Base-by-base conservation (phyloP, 192 early-diverging fungal genomes). In the Backusella macrospora region DNA sequence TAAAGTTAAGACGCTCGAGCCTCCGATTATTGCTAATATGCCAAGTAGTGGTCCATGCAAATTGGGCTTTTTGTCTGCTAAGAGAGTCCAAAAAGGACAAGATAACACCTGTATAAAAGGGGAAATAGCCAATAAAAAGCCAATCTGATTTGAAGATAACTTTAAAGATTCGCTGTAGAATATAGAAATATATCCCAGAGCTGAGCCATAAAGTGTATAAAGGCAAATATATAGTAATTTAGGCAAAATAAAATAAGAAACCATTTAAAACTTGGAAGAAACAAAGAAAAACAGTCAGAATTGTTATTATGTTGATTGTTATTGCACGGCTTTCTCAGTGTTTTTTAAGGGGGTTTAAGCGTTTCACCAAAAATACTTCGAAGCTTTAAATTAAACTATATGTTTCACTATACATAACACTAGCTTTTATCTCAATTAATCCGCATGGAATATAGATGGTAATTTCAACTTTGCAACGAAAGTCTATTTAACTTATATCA, bases 1-100 rank as follows among this genome's bases (percentile, higher is more conserved):
- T 37, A 78, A 68, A 45, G 34, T 26, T 18, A 78, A 5, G 40
- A 81, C 46, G 7, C 76, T 40, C 6, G 64, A 13, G 15, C 73
- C 76, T 26, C 76, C 80, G 13, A 74, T 62, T 23, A 40, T 34
- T 65, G 63, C 62, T 34, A 74, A 65, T 23, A 55, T 21, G 9
- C 59, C 72, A 66, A 81, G 74, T 0, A 81, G 52, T 21, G 46
- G 44, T 29, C 73, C 65, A 62, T 81, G 80, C 46, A 62, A 62
- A 9, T 73, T 43, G 43, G 77, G 77, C 62, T 68, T 77, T 52
- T 45, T 65, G 34, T 81, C 80, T 15, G 73, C 80, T 1, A 81
- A 18, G 18, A 68, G 55, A 5, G 80, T 78, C 80, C 80, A 81
- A 13, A 81, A 55, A 15, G 80, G 80, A 62, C 80, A 81, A 45